A percentile compares a stretch with the other conserved stretches of the same genome.
These are phyloP conservation scores for Amylocystis lapponica DNA, from an alignment of 768 basidiomycete species.

Conservation along the genomic window DNA sequence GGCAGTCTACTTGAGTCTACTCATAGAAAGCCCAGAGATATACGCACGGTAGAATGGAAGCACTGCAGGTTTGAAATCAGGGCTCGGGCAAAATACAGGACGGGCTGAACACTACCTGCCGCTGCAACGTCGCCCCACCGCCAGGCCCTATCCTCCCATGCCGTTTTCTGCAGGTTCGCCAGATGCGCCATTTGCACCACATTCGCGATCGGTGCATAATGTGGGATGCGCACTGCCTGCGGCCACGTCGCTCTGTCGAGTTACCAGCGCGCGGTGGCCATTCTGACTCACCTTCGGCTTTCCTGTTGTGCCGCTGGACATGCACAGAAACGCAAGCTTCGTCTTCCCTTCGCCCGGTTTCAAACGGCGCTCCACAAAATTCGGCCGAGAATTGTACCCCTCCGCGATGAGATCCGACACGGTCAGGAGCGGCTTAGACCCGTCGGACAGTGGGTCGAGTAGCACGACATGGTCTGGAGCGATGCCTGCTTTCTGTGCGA, in stretches of 20 bases:
- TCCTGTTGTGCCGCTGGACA: conserved; percentile 72
- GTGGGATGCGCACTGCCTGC: conserved; percentile 37
- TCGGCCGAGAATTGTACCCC: conserved; percentile 33
- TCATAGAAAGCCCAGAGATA: neutral
- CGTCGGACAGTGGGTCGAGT: conserved; percentile 14
- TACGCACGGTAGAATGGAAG: conserved; percentile 24
- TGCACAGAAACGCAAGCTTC: conserved; percentile 62
- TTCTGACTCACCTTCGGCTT: neutral
- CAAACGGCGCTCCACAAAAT: conserved; percentile 45
- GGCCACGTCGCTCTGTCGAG: too few relatives aligned
- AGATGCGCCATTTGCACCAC: conserved; percentile 16
- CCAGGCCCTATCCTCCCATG: conserved; percentile 15
- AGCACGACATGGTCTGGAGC: conserved; percentile 18
- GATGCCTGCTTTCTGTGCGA: conserved; percentile 16
- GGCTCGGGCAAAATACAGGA: neutral
- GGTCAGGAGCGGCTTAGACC: conserved; percentile 22
- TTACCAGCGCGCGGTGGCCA: too few relatives aligned
- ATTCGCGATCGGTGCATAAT: conserved; percentile 28
- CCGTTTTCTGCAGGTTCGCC: conserved; percentile 15
- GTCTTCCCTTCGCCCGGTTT: conserved; percentile 54
- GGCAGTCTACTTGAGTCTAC: conserved; percentile 5
- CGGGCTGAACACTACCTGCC: conserved; percentile 40
- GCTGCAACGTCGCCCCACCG: conserved; percentile 47
- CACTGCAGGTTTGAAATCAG: conserved; percentile 10
- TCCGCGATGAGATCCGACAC: conserved; percentile 42